Percentiles rank a stretch among this genome's conserved stretches.
These are phyloP conservation scores for Cystoderma amianthinum DNA, from an alignment of 768 basidiomycete genomes.

Conservation along the genomic window DNA sequence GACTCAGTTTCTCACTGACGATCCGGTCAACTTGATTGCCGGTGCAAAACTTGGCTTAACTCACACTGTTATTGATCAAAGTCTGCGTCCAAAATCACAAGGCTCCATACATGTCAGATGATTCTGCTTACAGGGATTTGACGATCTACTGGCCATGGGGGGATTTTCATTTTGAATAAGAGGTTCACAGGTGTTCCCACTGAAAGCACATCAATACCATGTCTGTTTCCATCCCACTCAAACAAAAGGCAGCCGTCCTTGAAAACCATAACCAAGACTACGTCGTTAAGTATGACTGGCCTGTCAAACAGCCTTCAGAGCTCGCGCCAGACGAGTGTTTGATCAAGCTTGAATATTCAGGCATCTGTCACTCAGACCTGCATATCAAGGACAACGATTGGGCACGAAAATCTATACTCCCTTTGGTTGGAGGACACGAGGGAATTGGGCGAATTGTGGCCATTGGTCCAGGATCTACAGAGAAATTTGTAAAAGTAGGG, in stretches of 20 bases:
- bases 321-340: conserved; percentile 62
- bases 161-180: background rate
- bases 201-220: conserved; percentile 1
- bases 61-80: background rate
- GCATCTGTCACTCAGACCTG: conserved; percentile 68
- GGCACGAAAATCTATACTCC: conserved; percentile 43
- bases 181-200: background rate
- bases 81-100: background rate
- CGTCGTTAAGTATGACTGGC: conserved; percentile 31
- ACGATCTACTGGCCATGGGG: background rate
- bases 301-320: conserved; percentile 49
- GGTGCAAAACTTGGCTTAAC: conserved; percentile 15
- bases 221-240: conserved; percentile 19
- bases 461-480: conserved; percentile 53
- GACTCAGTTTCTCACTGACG: too few species aligned
- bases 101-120: background rate
- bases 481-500: conserved; percentile 51
- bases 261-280: conserved; percentile 19
- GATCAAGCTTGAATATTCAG: conserved; percentile 61
- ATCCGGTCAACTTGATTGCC: too few species aligned
- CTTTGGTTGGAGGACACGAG: conserved; percentile 74
- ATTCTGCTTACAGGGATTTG: background rate
- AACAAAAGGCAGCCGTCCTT: conserved; percentile 30
- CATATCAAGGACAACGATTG: conserved; percentile 67
- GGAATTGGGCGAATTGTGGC: conserved; percentile 76